phyloP scores from a whole-genome alignment of 2,329 filamentous ascomycete genomes.

The Penicillium sp. region DNA sequence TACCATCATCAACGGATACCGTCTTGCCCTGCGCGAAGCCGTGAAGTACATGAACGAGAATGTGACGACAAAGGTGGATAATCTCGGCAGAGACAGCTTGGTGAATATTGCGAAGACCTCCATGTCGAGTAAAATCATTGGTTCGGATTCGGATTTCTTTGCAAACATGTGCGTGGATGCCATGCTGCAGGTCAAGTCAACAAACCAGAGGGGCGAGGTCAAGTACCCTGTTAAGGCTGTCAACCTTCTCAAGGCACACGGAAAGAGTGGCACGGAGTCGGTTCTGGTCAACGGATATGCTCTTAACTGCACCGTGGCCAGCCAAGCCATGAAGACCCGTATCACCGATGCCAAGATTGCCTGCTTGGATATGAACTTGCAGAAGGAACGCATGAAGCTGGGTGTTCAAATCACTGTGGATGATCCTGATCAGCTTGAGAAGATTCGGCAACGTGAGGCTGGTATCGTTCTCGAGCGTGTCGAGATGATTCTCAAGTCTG shows the following conservation, averaged over 20 bases:
- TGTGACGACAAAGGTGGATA: slow-evolving; percentile 90
- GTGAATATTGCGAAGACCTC: slow-evolving; percentile 96
- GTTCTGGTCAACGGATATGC: slow-evolving; percentile 92
- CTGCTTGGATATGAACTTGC: slow-evolving; percentile 92
- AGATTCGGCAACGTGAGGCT: slow-evolving; percentile 87
- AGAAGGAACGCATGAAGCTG: slow-evolving; percentile 99
- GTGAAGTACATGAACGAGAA: slow-evolving; percentile 99
- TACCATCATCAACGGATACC: slow-evolving; percentile 97
- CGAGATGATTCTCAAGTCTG: slow-evolving; percentile 95
- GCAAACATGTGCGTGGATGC: slow-evolving; percentile 95
- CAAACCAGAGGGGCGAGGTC: slow-evolving; percentile 80
- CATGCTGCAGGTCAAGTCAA: slow-evolving; percentile 89
- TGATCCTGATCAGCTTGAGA: slow-evolving; percentile 92
- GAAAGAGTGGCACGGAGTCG: slow-evolving; percentile 84
- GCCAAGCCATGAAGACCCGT: slow-evolving; percentile 93
- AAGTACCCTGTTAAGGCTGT: slow-evolving; percentile 99
- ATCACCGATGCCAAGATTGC: slow-evolving; percentile 95
- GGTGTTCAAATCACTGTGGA: slow-evolving; percentile 98
- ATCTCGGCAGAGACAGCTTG: slow-evolving; percentile 81
- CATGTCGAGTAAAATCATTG: slow-evolving; percentile 99
- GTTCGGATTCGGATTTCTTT: slow-evolving; percentile 92
- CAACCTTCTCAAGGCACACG: slow-evolving; percentile 97
- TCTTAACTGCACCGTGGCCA: slow-evolving; percentile 96
- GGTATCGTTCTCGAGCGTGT: slow-evolving; percentile 90
- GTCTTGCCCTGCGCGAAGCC: slow-evolving; percentile 88